Percentiles rank a stretch among this genome's conserved stretches.
Evolutionary conservation across 2,329 filamentous ascomycete genomes (phyloP).

Genomic region (Diaporthe citrichinensis): DNA sequence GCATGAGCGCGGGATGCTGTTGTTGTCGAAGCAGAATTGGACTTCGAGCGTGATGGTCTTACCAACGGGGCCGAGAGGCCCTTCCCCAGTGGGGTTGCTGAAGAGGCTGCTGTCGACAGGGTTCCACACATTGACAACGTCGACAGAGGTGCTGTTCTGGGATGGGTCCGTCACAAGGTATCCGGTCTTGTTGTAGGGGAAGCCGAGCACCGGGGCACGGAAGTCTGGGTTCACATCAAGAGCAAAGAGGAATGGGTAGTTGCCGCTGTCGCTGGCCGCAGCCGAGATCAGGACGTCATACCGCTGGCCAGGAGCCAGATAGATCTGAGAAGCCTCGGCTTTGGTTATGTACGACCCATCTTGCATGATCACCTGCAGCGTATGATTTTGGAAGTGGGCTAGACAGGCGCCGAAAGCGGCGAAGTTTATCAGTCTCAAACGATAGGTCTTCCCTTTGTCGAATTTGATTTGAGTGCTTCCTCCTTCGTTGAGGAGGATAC

Average conservation of each 20-base stretch:
- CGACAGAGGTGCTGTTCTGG: slow-evolving; percentile 46
- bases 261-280: slow-evolving; percentile 51
- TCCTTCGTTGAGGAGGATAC: slow-evolving; percentile 60
- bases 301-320: slow-evolving; percentile 59
- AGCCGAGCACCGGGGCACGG: slow-evolving; percentile 50
- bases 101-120: slow-evolving; percentile 76
- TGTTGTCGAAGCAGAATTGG: slow-evolving; percentile 70
- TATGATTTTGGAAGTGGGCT: slow-evolving; percentile 59
- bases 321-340: slow-evolving; percentile 54
- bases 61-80: slow-evolving; percentile 66
- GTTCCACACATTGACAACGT: slow-evolving; percentile 55
- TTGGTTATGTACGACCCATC: slow-evolving; percentile 58
- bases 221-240: slow-evolving; percentile 61
- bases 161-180: slow-evolving; percentile 56
- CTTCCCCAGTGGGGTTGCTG: slow-evolving; percentile 66
- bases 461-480: slow-evolving; percentile 53
- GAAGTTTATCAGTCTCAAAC: slow-evolving; percentile 62
- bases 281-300: slow-evolving; percentile 59
- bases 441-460: slow-evolving; percentile 60
- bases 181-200: slow-evolving; percentile 59
- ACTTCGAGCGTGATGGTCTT: slow-evolving; percentile 70
- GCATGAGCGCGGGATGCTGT: slow-evolving; percentile 73
- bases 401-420: slow-evolving; percentile 59
- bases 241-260: slow-evolving; percentile 60
- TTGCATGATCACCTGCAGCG: slow-evolving; percentile 61